phyloP scores from a whole-genome alignment of 805 yeast species.

The Priceomyces haplophilus region DNA sequence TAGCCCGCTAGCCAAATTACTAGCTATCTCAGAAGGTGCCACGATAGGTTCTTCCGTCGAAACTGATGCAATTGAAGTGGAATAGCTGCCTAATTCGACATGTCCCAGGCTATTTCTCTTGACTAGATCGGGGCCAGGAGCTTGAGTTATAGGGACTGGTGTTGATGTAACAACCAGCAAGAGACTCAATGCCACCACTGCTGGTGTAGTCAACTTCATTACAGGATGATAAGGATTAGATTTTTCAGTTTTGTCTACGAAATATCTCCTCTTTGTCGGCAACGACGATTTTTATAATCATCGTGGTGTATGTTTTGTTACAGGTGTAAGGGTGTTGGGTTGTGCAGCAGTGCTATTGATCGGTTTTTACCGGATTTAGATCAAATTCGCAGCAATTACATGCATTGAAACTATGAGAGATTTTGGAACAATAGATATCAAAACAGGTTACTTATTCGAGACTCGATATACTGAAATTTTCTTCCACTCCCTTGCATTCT shows the following conservation, averaged over 20 bases:
- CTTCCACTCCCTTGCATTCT: neutral
- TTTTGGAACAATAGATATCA: neutral
- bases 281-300: no score
- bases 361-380: neutral
- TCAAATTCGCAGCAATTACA: neutral
- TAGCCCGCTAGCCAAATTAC: constrained; percentile 8
- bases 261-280: neutral
- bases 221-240: neutral
- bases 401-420: no score
- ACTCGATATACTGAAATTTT: neutral
- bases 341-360: neutral
- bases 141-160: neutral
- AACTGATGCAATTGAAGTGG: constrained; percentile 11
- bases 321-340: neutral
- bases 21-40: constrained; percentile 12
- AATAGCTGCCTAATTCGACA: constrained; percentile 2
- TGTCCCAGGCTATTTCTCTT: neutral
- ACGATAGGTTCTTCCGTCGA: constrained; percentile 14
- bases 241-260: neutral
- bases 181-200: neutral
- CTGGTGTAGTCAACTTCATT: neutral
- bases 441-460: neutral
- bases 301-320: neutral
- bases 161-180: neutral
- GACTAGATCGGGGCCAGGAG: neutral